Percentiles rank a stretch among this genome's conserved stretches.
Evolutionary conservation across 371 early-diverging fungal species (phyloP).

Genomic region (Syncephalastrum racemosum): DNA sequence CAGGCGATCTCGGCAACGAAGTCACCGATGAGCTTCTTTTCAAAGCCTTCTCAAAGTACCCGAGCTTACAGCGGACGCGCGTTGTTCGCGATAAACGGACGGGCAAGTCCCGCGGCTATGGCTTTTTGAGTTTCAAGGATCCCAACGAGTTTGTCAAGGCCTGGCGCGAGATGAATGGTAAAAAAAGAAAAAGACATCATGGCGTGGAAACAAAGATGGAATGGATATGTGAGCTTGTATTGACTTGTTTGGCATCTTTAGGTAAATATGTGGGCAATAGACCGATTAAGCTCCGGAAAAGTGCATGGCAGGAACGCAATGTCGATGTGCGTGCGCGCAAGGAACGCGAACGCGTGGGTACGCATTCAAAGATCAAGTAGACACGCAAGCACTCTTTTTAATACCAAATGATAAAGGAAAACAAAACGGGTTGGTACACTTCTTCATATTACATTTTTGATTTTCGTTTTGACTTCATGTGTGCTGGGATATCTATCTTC

Average conservation of each 20-base stretch:
- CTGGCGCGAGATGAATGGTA: conserved; percentile 90
- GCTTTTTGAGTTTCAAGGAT: conserved; percentile 83
- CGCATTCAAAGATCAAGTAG: conserved; percentile 30
- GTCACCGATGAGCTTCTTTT: conserved; percentile 79
- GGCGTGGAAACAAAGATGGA: neutral
- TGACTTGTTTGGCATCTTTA: conserved; percentile 25
- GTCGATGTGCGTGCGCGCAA: conserved; percentile 60
- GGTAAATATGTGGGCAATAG: conserved; percentile 96
- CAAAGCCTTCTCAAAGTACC: conserved; percentile 80
- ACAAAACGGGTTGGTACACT: no score
- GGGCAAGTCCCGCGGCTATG: conserved; percentile 80
- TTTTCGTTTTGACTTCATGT: no score
- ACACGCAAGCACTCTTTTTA: no score
- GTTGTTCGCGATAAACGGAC: conserved; percentile 81
- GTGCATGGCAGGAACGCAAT: conserved; percentile 93
- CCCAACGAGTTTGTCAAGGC: conserved; percentile 84
- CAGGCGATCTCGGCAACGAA: conserved; percentile 89
- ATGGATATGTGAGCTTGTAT: neutral
- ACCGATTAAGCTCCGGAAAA: conserved; percentile 92
- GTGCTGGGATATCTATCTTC: no score
- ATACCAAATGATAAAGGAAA: no score
- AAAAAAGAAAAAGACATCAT: conserved; percentile 9
- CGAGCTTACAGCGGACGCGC: conserved; percentile 71
- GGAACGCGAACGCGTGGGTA: conserved; percentile 46
- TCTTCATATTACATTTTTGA: no score